These are phyloP conservation scores for Hydrangea macrophylla DNA, from an alignment of 148 eudicot species.

Conservation along the genomic window DNA sequence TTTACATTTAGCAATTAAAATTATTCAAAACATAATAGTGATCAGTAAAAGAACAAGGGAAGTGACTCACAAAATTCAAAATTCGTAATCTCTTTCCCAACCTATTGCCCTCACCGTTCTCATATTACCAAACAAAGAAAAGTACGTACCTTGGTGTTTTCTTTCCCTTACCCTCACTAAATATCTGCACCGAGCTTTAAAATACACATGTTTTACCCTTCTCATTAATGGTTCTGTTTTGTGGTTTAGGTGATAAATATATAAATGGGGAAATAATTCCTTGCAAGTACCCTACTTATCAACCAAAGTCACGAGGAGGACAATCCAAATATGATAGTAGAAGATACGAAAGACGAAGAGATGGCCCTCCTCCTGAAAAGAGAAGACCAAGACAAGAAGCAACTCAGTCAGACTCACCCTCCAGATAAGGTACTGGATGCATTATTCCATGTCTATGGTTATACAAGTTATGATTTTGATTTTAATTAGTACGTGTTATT, in stretches of 20 bases:
- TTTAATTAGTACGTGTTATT: background rate
- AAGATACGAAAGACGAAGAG: constrained; percentile 76
- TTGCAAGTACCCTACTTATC: constrained; percentile 85
- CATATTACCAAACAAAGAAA: no score
- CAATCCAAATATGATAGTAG: constrained; percentile 63
- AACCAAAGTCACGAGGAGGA: constrained; percentile 62
- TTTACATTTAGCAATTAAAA: no score
- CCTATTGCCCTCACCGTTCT: no score
- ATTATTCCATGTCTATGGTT: background rate
- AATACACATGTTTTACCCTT: background rate
- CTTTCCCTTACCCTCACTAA: no score
- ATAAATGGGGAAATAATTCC: constrained; percentile 90
- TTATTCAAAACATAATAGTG: no score
- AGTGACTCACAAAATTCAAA: no score
- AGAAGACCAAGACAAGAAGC: constrained; percentile 57
- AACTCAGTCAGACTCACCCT: constrained; percentile 53
- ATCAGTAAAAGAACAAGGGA: no score
- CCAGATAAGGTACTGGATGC: constrained; percentile 40
- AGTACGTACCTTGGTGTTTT: no score
- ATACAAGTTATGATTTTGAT: background rate
- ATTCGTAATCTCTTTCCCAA: no score
- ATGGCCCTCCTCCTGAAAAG: constrained; percentile 65
- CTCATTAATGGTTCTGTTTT: background rate
- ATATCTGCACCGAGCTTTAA: no score
- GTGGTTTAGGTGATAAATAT: constrained; percentile 67